Conservation (phyloP, 225 moss, liverwort and hornwort species). For the Pleurozium schreberi region DNA sequence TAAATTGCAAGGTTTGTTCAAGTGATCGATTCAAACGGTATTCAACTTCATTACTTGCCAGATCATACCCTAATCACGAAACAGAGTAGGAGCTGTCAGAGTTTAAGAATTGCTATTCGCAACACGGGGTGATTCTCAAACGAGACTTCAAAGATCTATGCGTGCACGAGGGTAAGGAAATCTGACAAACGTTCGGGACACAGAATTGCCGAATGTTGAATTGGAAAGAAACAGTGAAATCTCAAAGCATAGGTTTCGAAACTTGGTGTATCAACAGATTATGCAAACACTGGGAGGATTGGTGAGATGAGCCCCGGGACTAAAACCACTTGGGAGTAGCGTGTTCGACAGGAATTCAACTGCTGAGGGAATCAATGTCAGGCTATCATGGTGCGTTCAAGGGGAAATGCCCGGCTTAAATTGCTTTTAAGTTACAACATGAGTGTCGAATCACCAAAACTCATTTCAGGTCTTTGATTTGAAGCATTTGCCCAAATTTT, state of each 20-base stretch:
- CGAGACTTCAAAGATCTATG: too few relatives aligned
- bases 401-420: neutral
- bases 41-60: neutral
- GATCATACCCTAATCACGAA: neutral
- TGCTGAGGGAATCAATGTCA: neutral
- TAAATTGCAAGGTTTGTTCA: neutral
- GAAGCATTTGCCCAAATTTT: neutral
- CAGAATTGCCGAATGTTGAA: neutral
- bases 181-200: too few relatives aligned
- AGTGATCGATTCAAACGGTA: neutral
- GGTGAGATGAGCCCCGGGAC: neutral
- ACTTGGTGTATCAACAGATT: neutral
- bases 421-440: neutral
- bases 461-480: neutral
- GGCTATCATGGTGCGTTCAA: neutral
- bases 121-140: neutral
- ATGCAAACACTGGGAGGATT: neutral
- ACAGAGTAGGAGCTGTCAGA: neutral
- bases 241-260: neutral
- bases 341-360: neutral
- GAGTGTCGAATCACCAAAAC: too few relatives aligned
- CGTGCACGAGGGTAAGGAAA: neutral
- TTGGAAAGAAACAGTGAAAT: neutral
- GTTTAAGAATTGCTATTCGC: neutral
- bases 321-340: too few relatives aligned